Base-by-base conservation (phyloP, 345 rosid genomes). In the Punica granatum region DNA sequence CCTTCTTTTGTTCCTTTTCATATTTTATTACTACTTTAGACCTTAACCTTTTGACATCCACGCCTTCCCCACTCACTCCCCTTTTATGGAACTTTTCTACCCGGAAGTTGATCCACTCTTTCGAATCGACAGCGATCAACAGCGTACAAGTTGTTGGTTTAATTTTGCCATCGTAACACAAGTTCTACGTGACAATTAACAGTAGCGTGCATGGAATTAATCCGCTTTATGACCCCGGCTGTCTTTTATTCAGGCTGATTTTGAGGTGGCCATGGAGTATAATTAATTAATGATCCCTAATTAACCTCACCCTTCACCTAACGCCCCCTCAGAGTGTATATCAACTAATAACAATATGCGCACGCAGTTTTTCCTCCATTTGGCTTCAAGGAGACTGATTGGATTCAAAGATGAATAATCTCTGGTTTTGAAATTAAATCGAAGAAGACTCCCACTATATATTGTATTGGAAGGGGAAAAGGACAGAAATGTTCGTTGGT, bases 391-490 rank as follows among this genome's bases (percentile, higher is more conserved):
- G 53, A 46, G 53, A n/a, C n/a, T n/a, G 44, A 41, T 6, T 2
- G n/a, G 7, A 46, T 46, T 5, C 6, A 4, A n/a, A 35, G 13
- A 32, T 21, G 43, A 69, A 60, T 35, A 48, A 70, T 46, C 14
- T 42, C 35, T 46, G 26, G 60, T 63, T n/a, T n/a, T n/a, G n/a
- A n/a, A n/a, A n/a, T 70, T 70, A 67, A 70, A 70, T 44, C 46
- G 59, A 58, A 73, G 71, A 26, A 28, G 26, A 49, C 35, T 7
- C 19, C 53, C 53, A 46, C 53, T 19, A 46, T 46, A 19, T 46
- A 46, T n/a, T 0, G 69, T 60, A 64, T 60, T 87, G 86, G 82
- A 65, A 42, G n/a, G 28, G 32, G 89, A 83, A 77, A 87, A 75
- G 0, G 87, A 84, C 80, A 33, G 0, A 31, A 25, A 36, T 39